Base-by-base conservation (phyloP, 2,329 filamentous ascomycete genomes). In the Xylariaceae sp. region DNA sequence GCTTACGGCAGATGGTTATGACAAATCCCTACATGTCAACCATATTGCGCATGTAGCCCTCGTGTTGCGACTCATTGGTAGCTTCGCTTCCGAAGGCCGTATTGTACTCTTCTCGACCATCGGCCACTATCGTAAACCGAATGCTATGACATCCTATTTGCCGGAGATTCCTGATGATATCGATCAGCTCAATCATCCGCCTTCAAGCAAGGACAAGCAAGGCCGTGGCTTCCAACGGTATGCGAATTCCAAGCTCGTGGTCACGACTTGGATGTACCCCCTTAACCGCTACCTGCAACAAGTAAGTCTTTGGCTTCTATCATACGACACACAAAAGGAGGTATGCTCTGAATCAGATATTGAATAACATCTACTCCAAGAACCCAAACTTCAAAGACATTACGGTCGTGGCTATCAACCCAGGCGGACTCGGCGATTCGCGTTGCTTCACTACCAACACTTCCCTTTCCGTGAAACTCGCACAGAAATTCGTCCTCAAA, bases 71-170 rank as follows among this genome's bases (percentile, higher is more conserved):
- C 64, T 77, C 0, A 71, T 80, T 72, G 75, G 84, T 44, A 86
- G 84, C 65, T 89, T 85, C 74, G 84, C 88, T 10, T 20, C 41
- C 65, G 81, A 85, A 42, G 87, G 87, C 23, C 67, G 71, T 48
- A 88, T 89, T 83, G 82, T 85, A 53, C 74, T 80, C 67, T 61
- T 77, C 7, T 69, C 65, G 0, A 67, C 52, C 18, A 63, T 72
- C 7, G 59, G 62, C 1, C 74, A 77, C 58, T 71, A 66, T 52
- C 70, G 73, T 0, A 72, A 72, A 1, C 74, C 73, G 54, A 74
- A 71, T 41, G 54, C 62, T 0, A 56, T 78, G 14, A 70, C 73
- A 51, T 70, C 67, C n/a, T 72, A 71, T 43, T 63, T 67, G 0
- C 67, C 74, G 2, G 42, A 29, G 0, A 64, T 77, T 19, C 32